Evolutionary conservation across 495 filamentous ascomycete genomes (phyloP).

Genomic region (Chaetomium fimeti): DNA sequence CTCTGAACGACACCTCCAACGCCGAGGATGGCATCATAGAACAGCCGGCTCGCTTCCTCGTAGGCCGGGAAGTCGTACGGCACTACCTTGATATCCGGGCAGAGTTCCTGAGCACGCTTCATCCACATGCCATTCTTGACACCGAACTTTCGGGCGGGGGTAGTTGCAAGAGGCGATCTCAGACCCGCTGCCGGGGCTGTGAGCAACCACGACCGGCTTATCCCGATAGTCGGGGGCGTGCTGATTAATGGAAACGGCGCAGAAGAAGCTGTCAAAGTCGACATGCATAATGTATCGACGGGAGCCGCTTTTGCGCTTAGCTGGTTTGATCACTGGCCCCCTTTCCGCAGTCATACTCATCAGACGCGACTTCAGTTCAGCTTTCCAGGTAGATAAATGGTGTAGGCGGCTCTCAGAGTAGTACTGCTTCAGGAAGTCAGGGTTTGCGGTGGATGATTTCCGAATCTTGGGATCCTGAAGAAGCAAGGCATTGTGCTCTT

Average conservation of each 20-base stretch:
- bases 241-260: conserved; percentile 79
- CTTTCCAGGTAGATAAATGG: conserved; percentile 94
- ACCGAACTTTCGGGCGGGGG: conserved; percentile 75
- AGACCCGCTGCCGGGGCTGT: conserved; percentile 77
- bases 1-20: conserved; percentile 85
- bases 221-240: conserved; percentile 66
- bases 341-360: conserved; percentile 71
- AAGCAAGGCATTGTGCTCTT: conserved; percentile 84
- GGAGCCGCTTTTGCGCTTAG: conserved; percentile 52
- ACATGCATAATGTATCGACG: conserved; percentile 89
- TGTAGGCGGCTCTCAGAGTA: conserved; percentile 92
- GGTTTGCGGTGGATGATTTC: conserved; percentile 82
- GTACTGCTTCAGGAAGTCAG: conserved; percentile 88
- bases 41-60: conserved; percentile 83
- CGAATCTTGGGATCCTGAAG: conserved; percentile 78
- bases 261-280: conserved; percentile 98
- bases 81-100: conserved; percentile 78
- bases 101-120: conserved; percentile 79
- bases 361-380: conserved; percentile 82
- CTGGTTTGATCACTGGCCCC: conserved; percentile 39
- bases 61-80: conserved; percentile 94
- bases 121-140: conserved; percentile 99
- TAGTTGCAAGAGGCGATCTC: conserved; percentile 99
- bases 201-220: conserved; percentile 86
- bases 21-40: conserved; percentile 80